Evolutionary conservation across 306 rosid species (phyloP).

Genomic region (Sphenostylis stenocarpa): DNA sequence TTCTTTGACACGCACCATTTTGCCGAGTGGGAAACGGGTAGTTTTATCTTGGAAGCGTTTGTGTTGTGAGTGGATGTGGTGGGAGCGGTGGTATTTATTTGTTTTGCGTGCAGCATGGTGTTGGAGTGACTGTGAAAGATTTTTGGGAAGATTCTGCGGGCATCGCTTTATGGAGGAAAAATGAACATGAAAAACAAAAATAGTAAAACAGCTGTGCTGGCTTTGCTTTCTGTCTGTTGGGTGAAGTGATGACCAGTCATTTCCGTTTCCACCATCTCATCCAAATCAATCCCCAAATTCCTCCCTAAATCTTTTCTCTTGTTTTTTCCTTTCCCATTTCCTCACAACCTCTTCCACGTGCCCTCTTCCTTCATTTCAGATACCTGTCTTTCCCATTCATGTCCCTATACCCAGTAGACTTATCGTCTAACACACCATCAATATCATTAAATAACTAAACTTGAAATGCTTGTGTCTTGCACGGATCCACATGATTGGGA

Average conservation of each 20-base stretch:
- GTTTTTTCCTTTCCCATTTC: neutral
- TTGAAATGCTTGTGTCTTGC: neutral
- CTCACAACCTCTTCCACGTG: neutral
- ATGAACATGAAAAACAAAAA: conserved; percentile 54
- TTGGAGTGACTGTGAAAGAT: conserved; percentile 56
- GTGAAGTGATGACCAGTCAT: conserved; percentile 24
- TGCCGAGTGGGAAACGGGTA: neutral
- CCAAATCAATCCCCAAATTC: neutral
- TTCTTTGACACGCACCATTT: conserved; percentile 51
- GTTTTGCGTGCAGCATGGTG: neutral
- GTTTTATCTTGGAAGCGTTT: neutral
- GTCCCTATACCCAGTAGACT: neutral
- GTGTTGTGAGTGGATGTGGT: neutral
- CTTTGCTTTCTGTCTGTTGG: conserved; percentile 50
- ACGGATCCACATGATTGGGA: conserved; percentile 23
- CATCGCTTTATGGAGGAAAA: conserved; percentile 54
- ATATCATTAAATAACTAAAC: conserved; percentile 19
- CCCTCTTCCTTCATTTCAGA: neutral
- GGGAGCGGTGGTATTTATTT: conserved; percentile 20
- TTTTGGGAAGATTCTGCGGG: conserved; percentile 75
- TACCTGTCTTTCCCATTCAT: conserved; percentile 8
- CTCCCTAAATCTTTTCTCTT: neutral
- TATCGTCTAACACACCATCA: neutral
- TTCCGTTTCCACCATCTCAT: neutral
- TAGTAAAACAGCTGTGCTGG: conserved; percentile 44